Evolutionary conservation across 495 filamentous ascomycete species (phyloP), one percentile per base, ranked within the genome.

Genomic region (Aspergillus mulundensis): DNA sequence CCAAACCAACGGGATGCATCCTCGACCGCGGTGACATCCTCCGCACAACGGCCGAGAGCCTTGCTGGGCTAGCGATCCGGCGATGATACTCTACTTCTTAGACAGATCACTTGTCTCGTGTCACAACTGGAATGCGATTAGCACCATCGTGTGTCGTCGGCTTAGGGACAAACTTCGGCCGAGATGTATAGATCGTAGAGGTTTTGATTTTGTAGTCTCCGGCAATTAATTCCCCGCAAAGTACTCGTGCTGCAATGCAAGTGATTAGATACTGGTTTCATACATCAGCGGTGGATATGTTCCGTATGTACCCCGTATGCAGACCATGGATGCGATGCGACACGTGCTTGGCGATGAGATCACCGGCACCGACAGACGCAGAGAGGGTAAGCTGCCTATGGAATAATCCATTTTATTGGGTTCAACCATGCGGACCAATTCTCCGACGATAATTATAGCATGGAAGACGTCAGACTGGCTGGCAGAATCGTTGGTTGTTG

Each of bases 401-500:
- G 19, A 6, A 40, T 4, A 18, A 40, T 40, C 14, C 15, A 40
- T 40, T 18, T 40, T 40, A 40, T 40, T 40, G 23, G 24, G 21
- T 18, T 48, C 0, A 6, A 36, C 7, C 25, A 36, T 36, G 12
- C 8, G 12, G 32, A 36, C 32, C 12, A 36, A 4, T 7, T 7
- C 32, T 36, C 32, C 12, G 32, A 10, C 12, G 25, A 48, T 32
- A 49, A 49, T 49, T 18, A 36, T 36, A 36, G 46, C 28, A 49
- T 10, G 32, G 46, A 36, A 49, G 25, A 49, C 46, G 46, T 49
- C 46, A 49, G 46, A 25, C 23, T 28, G 4, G 25, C 23, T 39
- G 48, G 48, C 46, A 12, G 30, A 38, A 36, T 48, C 25, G 32
- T n/a, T 21, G 47, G 18, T 53, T 53, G 38, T 43, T 43, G 49